Evolutionary conservation across 495 filamentous ascomycete species (phyloP), one percentile per base, ranked within the genome.

Genomic region (Neurospora africana): DNA sequence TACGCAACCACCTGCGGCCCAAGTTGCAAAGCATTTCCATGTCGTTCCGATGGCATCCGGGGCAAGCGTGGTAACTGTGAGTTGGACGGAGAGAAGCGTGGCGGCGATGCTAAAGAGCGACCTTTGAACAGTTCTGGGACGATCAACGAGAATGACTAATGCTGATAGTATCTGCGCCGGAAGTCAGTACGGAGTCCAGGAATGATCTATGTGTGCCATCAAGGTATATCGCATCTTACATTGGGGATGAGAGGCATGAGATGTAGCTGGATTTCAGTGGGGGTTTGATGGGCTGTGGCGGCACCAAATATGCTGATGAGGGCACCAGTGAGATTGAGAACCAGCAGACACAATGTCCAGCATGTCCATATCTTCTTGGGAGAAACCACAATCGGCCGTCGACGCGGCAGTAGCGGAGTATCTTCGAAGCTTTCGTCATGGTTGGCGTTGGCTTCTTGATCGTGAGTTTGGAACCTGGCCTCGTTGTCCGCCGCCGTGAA

Each of bases 91-190:
- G 15, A 81, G 35, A 6, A 76, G 70, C 2, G 67, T 53, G 17
- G 41, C 36, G 39, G 76, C 74, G 70, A 80, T 75, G 68, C 77
- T 17, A 39, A 81, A 71, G 2, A 80, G 75, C 4, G 78, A 68
- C 5, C 77, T 76, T 9, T 77, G 76, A 4, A 72, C 47, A 23
- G 72, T 73, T 8, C 74, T 72, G 1, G 79, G 78, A 0, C 75
- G 78, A 33, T 81, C 79, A n/a, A 77, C 19, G 3, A 44, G 21
- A 37, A 80, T 68, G 8, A 80, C 30, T n/a, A 79, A 37, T 44
- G 65, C 23, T 7, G 76, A 76, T 3, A 79, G 61, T 11, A 79
- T 17, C 75, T 80, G 19, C 17, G 43, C 27, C 7, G 53, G 10
- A 39, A 23, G 11, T 38, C 27, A 41, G 21, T 27, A 58, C 5